Base-by-base conservation (phyloP, 1,284 basidiomycete species). In the Irpex lacteus region DNA sequence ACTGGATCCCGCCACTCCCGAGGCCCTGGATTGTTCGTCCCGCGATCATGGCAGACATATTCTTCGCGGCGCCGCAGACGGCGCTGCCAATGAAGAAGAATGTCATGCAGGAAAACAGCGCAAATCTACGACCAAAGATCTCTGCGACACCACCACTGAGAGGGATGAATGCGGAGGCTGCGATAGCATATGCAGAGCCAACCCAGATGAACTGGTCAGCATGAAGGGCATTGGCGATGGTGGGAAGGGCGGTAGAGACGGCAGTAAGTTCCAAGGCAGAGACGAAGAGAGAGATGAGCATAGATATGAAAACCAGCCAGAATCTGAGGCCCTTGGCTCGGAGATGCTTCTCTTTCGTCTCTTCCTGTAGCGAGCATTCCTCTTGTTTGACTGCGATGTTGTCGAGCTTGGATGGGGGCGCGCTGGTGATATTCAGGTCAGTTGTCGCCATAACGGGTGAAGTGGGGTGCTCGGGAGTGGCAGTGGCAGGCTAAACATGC, bases 1-100 rank as follows among this genome's bases (percentile, higher is more conserved):
- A 70, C 1, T 80, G 66, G 63, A 81, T 80, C 3, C 77, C 81
- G 1, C 83, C 83, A n/a, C 77, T 78, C 38, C 83, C 83, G 49
- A 82, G 64, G 2, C 83, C 82, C 67, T 84, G 82, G 13, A 85
- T 66, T 4, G 77, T 79, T 75, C 49, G 49, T 15, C 15, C 49
- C 13, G 49, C 49, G 13, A 52, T 52, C 15, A 81, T 66, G 75
- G 74, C 75, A n/a, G 71, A 71, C 75, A 80, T 79, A 61, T 66
- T 74, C 59, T 75, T 72, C 36, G 70, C 76, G 1, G 73, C 70
- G 3, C 76, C 80, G 21, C 75, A 75, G 6, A 81, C 37, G 0
- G 73, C 75, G n/a, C 74, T 75, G 1, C 80, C 80, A 11, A 76
- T 2, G 5, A 75, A 67, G 68, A 80, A 81, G 54, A 77, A 65